Evolutionary conservation across 2,329 filamentous ascomycete species (phyloP), one percentile per base, ranked within the genome.

Genomic region (Alternaria viburni): DNA sequence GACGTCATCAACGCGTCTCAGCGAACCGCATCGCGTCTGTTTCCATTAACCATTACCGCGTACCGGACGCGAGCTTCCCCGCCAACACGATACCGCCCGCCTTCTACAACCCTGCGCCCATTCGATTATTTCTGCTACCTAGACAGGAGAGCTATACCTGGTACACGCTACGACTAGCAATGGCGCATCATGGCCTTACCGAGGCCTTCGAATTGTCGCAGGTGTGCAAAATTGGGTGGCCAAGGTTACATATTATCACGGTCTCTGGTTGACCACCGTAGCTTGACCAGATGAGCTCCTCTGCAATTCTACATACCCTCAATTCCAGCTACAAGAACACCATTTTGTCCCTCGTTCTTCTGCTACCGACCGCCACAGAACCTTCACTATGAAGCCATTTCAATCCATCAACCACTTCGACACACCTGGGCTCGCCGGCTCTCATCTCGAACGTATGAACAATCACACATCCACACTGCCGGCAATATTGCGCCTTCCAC

Each of bases 271-370:
- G 32, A 10, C 32, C 15, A 36, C 0, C 8, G 32, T 10, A 36
- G 32, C 32, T 0, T n/a, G 32, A 36, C 15, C 32, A 9, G 15
- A 9, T 36, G 32, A 9, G 4, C 15, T 9, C 4, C 1, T 9
- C 32, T 8, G 0, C 30, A 32, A 15, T 8, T 1, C 0, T 8
- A 15, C 13, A 13, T 32, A 13, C 13, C 13, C 13, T 32, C 7
- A 32, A 8, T 0, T 32, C 13, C 6, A 36, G 3, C 1, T 36
- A 36, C 7, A 36, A 15, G 13, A 15, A 36, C 30, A 36, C 30
- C 30, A 6, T 0, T 36, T 7, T 8, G 30, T 15, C 7, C 7
- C 30, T 36, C 30, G 13, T 0, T 8, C 1, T 15, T 1, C 1
- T 32, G 30, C 30, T 8, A 8, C 30, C 30, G 13, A 4, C 6